These are phyloP conservation scores for Asterochloris erici DNA, from an alignment of 139 green algal species.

Conservation along the genomic window DNA sequence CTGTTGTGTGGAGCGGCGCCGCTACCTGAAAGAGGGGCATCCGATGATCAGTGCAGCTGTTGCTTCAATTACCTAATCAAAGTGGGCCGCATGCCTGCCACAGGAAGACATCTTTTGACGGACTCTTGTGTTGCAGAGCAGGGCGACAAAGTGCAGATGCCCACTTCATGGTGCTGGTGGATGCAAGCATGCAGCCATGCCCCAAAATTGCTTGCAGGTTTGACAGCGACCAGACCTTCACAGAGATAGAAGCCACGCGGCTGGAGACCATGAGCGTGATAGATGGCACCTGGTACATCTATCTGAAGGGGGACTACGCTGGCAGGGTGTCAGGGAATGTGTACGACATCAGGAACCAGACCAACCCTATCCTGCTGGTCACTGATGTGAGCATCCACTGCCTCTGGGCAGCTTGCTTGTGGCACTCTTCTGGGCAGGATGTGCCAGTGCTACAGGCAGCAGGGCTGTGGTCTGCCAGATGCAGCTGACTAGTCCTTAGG, in stretches of 20 bases:
- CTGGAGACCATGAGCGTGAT: slow-evolving; percentile 52
- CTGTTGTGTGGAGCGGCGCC: too few relatives aligned
- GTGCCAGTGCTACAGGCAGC: too few relatives aligned
- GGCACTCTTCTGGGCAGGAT: too few relatives aligned
- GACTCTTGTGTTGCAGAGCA: too few relatives aligned
- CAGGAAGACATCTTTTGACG: too few relatives aligned
- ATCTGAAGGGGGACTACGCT: slow-evolving; percentile 63
- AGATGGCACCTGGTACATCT: slow-evolving; percentile 65
- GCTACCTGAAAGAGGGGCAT: too few relatives aligned
- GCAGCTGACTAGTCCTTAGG: background rate
- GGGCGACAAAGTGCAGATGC: too few relatives aligned
- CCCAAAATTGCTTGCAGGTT: slow-evolving; percentile 35
- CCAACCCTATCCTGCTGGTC: slow-evolving; percentile 24
- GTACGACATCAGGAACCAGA: slow-evolving; percentile 51
- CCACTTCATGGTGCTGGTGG: too few relatives aligned
- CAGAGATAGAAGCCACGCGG: slow-evolving; percentile 37
- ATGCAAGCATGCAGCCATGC: too few relatives aligned
- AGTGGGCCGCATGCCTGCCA: too few relatives aligned
- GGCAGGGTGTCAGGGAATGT: slow-evolving; percentile 53
- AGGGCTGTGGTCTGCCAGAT: background rate
- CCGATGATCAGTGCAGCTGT: too few relatives aligned
- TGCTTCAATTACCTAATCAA: too few relatives aligned
- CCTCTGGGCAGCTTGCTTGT: background rate
- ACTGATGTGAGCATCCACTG: background rate
- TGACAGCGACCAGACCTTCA: slow-evolving; percentile 42